phyloP scores from a whole-genome alignment of 2,329 filamentous ascomycete genomes.

The Fonsecaea nubica region DNA sequence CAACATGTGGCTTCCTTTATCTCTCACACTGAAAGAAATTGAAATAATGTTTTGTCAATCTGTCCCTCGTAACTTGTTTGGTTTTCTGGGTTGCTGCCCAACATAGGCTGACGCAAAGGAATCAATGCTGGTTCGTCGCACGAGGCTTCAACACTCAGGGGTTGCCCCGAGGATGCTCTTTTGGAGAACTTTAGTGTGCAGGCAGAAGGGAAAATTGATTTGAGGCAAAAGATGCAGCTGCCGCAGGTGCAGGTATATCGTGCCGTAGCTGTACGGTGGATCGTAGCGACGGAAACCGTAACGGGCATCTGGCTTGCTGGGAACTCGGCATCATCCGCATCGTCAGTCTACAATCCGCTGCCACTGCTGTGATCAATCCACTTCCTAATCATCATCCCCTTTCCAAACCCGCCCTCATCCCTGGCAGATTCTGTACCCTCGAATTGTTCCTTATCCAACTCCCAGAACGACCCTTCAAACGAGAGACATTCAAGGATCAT shows the following conservation, averaged over 20 bases:
- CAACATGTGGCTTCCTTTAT: conserved; percentile 21
- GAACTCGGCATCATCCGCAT: conserved; percentile 12
- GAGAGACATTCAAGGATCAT: not conserved
- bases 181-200: conserved; percentile 8
- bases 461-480: not conserved
- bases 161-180: not conserved
- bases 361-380: conserved; percentile 9
- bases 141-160: conserved; percentile 13
- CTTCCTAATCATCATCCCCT: conserved; percentile 20
- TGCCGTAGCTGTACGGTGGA: not conserved
- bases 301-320: not conserved
- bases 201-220: conserved; percentile 7
- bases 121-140: not conserved
- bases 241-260: not conserved
- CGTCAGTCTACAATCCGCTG: conserved; percentile 10
- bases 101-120: not conserved
- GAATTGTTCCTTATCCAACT: not conserved
- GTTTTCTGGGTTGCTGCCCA: not conserved
- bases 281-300: not conserved
- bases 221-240: not conserved
- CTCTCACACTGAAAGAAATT: conserved; percentile 21
- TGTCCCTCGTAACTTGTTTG: not conserved
- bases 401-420: conserved; percentile 1
- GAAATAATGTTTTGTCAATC: conserved; percentile 27
- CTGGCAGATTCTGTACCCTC: not conserved